Percentiles rank a stretch among this genome's conserved stretches.
Evolutionary conservation across 164 flowering plant species (phyloP).

Genomic region (Aristolochia contorta): DNA sequence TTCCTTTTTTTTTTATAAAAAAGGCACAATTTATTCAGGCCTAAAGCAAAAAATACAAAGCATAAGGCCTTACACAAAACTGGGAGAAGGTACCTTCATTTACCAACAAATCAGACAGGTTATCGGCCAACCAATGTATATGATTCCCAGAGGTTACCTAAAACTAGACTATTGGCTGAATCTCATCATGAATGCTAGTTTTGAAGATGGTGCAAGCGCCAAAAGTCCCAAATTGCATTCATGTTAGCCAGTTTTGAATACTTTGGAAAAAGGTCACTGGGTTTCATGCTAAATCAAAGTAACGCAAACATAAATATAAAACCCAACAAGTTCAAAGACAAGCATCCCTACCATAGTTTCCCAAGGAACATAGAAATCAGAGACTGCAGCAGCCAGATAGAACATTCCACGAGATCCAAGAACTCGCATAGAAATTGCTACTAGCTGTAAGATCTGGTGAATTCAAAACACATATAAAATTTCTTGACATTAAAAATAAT

Average conservation of each 20-base stretch:
- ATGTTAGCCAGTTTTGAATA: neutral
- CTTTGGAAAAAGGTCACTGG: too few relatives aligned
- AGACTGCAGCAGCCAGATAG: slow-evolving; percentile 97
- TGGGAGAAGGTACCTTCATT: too few relatives aligned
- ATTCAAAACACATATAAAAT: neutral
- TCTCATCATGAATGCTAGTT: too few relatives aligned
- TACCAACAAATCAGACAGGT: too few relatives aligned
- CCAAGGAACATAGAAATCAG: slow-evolving; percentile 99
- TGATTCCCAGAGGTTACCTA: too few relatives aligned
- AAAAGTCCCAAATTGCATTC: neutral
- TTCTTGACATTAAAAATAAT: neutral
- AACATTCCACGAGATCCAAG: slow-evolving; percentile 59
- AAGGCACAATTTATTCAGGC: too few relatives aligned
- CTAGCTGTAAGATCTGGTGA: slow-evolving; percentile 56
- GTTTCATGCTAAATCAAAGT: neutral
- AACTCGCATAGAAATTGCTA: slow-evolving; percentile 40
- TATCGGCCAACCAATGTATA: too few relatives aligned
- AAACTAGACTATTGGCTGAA: too few relatives aligned
- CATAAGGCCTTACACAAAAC: too few relatives aligned
- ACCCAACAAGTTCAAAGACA: neutral
- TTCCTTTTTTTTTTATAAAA: too few relatives aligned
- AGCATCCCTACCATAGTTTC: slow-evolving; percentile 59
- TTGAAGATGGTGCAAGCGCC: too few relatives aligned
- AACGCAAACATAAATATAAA: neutral
- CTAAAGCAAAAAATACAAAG: too few relatives aligned